phyloP scores from a whole-genome alignment of 176 grass and related monocot species.

The Miscanthus lutarioriparius region DNA sequence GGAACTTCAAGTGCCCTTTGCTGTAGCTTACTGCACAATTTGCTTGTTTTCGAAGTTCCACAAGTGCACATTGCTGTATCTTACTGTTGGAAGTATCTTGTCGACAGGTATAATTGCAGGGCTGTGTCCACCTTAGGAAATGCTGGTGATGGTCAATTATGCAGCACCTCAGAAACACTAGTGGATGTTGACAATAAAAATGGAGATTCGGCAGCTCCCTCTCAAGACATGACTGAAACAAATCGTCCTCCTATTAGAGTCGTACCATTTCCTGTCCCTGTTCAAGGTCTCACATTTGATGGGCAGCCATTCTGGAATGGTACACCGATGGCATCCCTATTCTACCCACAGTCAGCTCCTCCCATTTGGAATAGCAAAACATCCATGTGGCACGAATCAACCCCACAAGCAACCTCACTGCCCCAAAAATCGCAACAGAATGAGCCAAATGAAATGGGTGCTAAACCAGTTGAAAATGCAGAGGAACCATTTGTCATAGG shows the following conservation, averaged over 20 bases:
- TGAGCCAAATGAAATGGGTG: constrained; percentile 23
- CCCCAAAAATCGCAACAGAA: constrained; percentile 35
- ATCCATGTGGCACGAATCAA: constrained; percentile 39
- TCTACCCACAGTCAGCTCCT: constrained; percentile 51
- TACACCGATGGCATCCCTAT: constrained; percentile 38
- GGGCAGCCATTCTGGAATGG: constrained; percentile 51
- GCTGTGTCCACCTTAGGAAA: constrained; percentile 26
- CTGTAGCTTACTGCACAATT: constrained; percentile 2
- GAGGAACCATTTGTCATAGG: constrained; percentile 18
- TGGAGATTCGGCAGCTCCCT: constrained; percentile 21
- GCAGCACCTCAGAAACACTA: constrained; percentile 47
- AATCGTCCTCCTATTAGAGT: constrained; percentile 60
- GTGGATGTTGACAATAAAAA: constrained; percentile 40
- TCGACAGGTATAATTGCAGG: constrained; percentile 73
- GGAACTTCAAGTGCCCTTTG: neutral
- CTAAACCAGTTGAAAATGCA: constrained; percentile 24
- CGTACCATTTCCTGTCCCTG: constrained; percentile 63
- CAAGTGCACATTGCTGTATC: neutral
- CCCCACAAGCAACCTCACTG: constrained; percentile 21
- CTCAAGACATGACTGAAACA: constrained; percentile 49
- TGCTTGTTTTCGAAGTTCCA: neutral
- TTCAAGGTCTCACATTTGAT: constrained; percentile 61
- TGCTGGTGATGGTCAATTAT: constrained; percentile 36
- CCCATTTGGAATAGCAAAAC: constrained; percentile 44
- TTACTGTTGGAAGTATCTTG: constrained; percentile 16